Percentiles rank a stretch among this genome's conserved stretches.
phyloP scores from a whole-genome alignment of 495 filamentous ascomycete genomes.

The Umbilicaria muhlenbergii region DNA sequence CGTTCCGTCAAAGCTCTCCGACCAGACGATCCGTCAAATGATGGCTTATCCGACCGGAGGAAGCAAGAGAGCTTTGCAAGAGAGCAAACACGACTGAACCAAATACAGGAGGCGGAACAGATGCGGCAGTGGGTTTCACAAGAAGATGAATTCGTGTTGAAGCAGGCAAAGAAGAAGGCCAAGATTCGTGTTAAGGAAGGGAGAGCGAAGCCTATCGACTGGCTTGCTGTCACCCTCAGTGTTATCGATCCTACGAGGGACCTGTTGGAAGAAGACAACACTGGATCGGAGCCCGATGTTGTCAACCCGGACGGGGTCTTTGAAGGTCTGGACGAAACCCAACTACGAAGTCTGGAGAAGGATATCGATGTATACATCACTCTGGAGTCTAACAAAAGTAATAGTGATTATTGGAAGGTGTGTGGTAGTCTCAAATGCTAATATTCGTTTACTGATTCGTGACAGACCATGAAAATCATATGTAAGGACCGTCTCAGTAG shows the following conservation, averaged over 20 bases:
- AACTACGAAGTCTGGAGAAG: conserved; percentile 64
- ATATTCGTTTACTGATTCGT: conserved; percentile 13
- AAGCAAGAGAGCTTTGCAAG: conserved; percentile 15
- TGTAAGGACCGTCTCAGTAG: conserved; percentile 62
- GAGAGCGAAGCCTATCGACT: conserved; percentile 86
- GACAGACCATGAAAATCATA: conserved; percentile 64
- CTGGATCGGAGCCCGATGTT: conserved; percentile 60
- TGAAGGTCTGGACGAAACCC: conserved; percentile 50
- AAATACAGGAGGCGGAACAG: conserved; percentile 58
- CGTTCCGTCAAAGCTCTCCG: too few species aligned
- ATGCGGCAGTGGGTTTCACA: conserved; percentile 76
- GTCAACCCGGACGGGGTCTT: conserved; percentile 74
- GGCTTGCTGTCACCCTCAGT: conserved; percentile 79
- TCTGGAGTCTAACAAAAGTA: conserved; percentile 61
- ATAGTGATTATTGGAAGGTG: conserved; percentile 77
- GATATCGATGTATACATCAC: conserved; percentile 77
- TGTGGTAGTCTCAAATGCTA: conserved; percentile 1
- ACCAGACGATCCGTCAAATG: neutral
- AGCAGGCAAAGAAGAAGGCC: conserved; percentile 96
- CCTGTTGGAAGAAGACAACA: conserved; percentile 68
- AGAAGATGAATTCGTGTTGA: conserved; percentile 91
- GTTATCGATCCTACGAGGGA: conserved; percentile 72
- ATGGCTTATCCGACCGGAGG: conserved; percentile 2
- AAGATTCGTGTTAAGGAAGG: conserved; percentile 91
- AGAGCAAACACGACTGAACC: conserved; percentile 39